phyloP scores from a whole-genome alignment of 2,329 filamentous ascomycete species.

The Venturia effusa region DNA sequence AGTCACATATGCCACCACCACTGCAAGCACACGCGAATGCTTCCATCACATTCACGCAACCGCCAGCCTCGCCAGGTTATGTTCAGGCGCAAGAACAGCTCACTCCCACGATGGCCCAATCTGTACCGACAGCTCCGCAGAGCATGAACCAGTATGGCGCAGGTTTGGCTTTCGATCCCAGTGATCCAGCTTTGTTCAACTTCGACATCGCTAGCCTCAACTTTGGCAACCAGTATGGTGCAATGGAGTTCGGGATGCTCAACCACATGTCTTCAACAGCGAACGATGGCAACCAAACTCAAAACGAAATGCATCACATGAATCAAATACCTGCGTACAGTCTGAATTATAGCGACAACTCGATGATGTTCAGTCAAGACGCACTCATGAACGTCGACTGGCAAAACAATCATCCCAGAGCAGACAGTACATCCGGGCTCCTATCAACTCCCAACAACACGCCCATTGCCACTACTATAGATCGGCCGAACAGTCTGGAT shows the following conservation, averaged over 20 bases:
- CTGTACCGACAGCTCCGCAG: conserved; percentile 38
- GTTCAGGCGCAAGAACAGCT: conserved; percentile 28
- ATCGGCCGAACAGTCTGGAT: conserved; percentile 23
- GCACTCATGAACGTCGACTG: conserved; percentile 24
- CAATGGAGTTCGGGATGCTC: conserved; percentile 90
- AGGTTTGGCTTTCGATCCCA: conserved; percentile 69
- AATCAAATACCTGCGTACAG: conserved; percentile 6
- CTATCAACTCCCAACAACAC: conserved; percentile 32
- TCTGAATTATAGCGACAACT: background rate
- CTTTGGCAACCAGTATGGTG: conserved; percentile 93
- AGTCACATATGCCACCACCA: conserved; percentile 30
- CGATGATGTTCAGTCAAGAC: conserved; percentile 30
- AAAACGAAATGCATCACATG: conserved; percentile 19
- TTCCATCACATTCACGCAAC: conserved; percentile 54
- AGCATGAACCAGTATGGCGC: conserved; percentile 26
- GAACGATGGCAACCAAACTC: conserved; percentile 23
- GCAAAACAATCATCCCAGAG: conserved; percentile 29
- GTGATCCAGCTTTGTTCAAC: conserved; percentile 86
- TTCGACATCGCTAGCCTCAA: conserved; percentile 90
- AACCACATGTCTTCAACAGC: conserved; percentile 92
- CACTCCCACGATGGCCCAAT: background rate
- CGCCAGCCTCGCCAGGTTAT: conserved; percentile 66
- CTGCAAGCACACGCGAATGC: conserved; percentile 35
- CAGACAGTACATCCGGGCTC: conserved; percentile 26
- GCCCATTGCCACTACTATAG: conserved; percentile 24